A percentile compares a stretch with the other conserved stretches of the same genome.
Conservation (phyloP, 2,329 filamentous ascomycete species). For the Aureobasidium namibiae region DNA sequence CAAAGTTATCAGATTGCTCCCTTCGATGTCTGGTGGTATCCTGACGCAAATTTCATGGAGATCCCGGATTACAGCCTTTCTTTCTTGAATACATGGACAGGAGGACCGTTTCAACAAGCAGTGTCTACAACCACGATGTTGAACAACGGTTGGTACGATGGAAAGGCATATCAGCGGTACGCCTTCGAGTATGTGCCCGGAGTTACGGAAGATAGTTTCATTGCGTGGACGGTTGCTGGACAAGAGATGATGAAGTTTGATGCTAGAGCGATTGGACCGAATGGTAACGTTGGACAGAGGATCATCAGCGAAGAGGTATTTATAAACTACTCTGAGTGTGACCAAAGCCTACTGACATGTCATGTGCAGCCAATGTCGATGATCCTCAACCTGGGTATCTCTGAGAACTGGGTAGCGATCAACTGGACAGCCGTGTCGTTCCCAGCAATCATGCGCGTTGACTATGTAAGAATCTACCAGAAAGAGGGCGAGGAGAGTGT, state of each 20-base stretch:
- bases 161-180: slow-evolving; percentile 46
- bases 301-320: slow-evolving; percentile 40
- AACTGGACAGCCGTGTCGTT: slow-evolving; percentile 38
- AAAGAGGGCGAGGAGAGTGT: slow-evolving; percentile 38
- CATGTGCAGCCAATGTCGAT: slow-evolving; percentile 40
- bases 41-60: slow-evolving; percentile 44
- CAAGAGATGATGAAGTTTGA: slow-evolving; percentile 45
- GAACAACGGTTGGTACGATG: slow-evolving; percentile 49
- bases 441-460: slow-evolving; percentile 45
- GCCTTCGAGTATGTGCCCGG: slow-evolving; percentile 49
- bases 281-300: slow-evolving; percentile 44
- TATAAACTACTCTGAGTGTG: not conserved
- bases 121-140: slow-evolving; percentile 47
- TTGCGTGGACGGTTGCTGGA: slow-evolving; percentile 47
- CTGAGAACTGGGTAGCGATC: slow-evolving; percentile 32
- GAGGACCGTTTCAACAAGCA: slow-evolving; percentile 49
- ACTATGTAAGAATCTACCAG: slow-evolving; percentile 50
- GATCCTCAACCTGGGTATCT: slow-evolving; percentile 46
- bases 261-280: slow-evolving; percentile 43
- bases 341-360: not conserved
- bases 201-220: slow-evolving; percentile 34
- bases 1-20: slow-evolving; percentile 44
- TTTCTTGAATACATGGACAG: slow-evolving; percentile 44
- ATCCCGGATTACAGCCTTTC: slow-evolving; percentile 43
- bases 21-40: slow-evolving; percentile 39